These are phyloP conservation scores for Ajuga reptans DNA, from an alignment of 305 asterid species.

Conservation along the genomic window DNA sequence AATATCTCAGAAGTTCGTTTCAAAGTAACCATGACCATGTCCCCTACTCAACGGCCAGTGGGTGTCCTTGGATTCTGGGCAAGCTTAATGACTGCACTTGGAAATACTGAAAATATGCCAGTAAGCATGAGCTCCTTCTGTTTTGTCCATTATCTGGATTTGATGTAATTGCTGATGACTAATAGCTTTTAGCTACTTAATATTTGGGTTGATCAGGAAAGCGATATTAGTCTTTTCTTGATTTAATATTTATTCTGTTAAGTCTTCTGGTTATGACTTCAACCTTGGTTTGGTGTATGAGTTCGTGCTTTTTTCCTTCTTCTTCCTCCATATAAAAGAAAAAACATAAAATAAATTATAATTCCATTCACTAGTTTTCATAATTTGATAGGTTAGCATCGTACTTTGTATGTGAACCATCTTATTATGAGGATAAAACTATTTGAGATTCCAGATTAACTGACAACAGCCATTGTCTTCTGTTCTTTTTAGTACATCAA, in stretches of 20 bases:
- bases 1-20: conserved; percentile 89
- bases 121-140: conserved; percentile 45
- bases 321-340: too few species aligned
- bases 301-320: background rate
- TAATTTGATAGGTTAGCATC: conserved; percentile 14
- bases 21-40: conserved; percentile 97
- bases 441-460: conserved; percentile 12
- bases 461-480: background rate
- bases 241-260: background rate
- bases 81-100: conserved; percentile 98
- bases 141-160: conserved; percentile 15
- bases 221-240: background rate
- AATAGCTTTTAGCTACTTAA: conserved; percentile 18
- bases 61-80: conserved; percentile 99
- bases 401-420: background rate
- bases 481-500: conserved; percentile 8
- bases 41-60: conserved; percentile 98
- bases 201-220: conserved; percentile 4
- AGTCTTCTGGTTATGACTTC: conserved; percentile 17
- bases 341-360: background rate
- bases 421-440: background rate
- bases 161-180: conserved; percentile 8
- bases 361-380: background rate
- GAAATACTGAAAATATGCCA: conserved; percentile 98
- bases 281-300: background rate